Percentiles rank a stretch among this genome's conserved stretches.
Conservation (phyloP, 2,329 filamentous ascomycete genomes). For the Aspergillus cejpii region DNA sequence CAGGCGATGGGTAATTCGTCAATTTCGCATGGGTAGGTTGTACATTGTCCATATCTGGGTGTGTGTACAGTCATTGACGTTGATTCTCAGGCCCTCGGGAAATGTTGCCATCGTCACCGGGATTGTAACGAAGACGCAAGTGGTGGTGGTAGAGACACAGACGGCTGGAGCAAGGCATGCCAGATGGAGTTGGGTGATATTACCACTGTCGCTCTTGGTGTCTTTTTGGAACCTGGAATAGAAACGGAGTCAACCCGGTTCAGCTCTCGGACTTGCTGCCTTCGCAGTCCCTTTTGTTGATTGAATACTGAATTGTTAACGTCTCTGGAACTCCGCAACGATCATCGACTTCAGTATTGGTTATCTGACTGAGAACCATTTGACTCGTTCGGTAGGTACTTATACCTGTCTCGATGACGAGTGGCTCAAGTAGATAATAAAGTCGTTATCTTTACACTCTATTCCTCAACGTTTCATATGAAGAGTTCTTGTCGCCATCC, state of each 20-base stretch:
- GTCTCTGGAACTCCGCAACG: too few relatives aligned
- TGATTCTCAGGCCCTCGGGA: background rate
- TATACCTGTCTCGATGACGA: too few relatives aligned
- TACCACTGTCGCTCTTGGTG: constrained; percentile 1
- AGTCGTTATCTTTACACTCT: too few relatives aligned
- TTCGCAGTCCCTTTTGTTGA: too few relatives aligned
- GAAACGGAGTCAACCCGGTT: background rate
- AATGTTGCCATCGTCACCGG: constrained; percentile 7
- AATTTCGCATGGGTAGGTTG: constrained; percentile 1
- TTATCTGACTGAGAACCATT: too few relatives aligned
- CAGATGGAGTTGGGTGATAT: background rate
- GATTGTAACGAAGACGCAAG: constrained; percentile 5
- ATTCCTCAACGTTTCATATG: background rate
- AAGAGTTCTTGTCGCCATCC: background rate
- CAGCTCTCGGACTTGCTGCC: too few relatives aligned
- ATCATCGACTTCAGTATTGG: too few relatives aligned
- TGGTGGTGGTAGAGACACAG: constrained; percentile 5
- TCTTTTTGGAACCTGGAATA: constrained; percentile 2
- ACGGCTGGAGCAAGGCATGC: constrained; percentile 2
- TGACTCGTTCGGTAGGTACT: too few relatives aligned
- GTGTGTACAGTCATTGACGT: background rate
- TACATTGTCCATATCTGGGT: background rate
- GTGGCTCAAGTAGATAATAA: too few relatives aligned
- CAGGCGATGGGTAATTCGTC: background rate
- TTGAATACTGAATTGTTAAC: too few relatives aligned